A percentile compares a stretch with the other conserved stretches of the same genome.
Evolutionary conservation across 164 flowering plant species (phyloP).

Genomic region (Chimonanthus praecox): DNA sequence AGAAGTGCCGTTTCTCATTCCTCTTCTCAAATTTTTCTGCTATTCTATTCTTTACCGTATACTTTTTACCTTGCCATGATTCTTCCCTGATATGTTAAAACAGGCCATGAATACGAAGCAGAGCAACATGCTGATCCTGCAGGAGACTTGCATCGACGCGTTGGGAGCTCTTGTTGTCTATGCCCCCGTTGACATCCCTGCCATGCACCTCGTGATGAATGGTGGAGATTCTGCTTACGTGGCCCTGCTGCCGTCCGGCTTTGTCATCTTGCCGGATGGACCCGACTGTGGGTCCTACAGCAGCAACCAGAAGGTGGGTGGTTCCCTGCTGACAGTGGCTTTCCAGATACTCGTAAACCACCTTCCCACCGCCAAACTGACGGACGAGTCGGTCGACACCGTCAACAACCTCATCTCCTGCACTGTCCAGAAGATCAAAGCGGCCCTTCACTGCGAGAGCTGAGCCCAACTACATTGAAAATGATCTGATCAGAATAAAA

Average conservation of each 20-base stretch:
- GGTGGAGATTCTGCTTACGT: constrained; percentile 94
- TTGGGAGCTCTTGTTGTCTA: constrained; percentile 84
- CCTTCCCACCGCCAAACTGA: constrained; percentile 71
- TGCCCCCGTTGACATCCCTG: constrained; percentile 79
- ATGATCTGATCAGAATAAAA: background rate
- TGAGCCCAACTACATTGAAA: constrained; percentile 6
- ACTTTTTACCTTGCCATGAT: too few species aligned
- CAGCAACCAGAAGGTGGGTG: constrained; percentile 36
- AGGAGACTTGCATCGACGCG: constrained; percentile 79
- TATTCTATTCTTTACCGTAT: too few species aligned
- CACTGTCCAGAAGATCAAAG: constrained; percentile 73
- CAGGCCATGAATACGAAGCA: too few species aligned
- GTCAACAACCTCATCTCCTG: constrained; percentile 72
- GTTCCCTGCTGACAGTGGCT: constrained; percentile 77
- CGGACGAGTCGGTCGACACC: constrained; percentile 70
- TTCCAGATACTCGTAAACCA: constrained; percentile 81
- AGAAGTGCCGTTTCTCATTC: too few species aligned
- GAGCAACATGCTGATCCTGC: constrained; percentile 84
- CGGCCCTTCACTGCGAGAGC: constrained; percentile 81
- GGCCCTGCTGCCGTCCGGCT: constrained; percentile 91
- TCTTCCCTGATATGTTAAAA: too few species aligned
- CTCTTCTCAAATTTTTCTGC: too few species aligned
- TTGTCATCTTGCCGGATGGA: constrained; percentile 86
- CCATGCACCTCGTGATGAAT: constrained; percentile 77
- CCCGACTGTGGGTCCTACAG: constrained; percentile 18